Base-by-base conservation (phyloP, 2,329 filamentous ascomycete species). In the Myriosclerotinia duriaeana region DNA sequence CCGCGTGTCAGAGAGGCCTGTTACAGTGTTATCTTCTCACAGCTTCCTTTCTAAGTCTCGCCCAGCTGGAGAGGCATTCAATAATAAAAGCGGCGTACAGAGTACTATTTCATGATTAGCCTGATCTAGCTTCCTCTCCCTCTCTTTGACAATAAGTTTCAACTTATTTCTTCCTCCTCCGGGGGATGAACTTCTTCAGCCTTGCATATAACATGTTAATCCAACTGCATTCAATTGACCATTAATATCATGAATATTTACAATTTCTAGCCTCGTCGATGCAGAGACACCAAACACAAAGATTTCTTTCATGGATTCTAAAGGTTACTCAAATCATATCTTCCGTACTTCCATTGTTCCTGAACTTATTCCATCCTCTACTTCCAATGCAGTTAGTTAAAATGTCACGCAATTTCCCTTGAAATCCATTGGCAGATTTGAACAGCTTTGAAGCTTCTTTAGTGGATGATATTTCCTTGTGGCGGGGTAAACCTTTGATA, bases 171-270 rank as follows among this genome's bases (percentile, higher is more conserved):
- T 15, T 15, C n/a, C n/a, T n/a, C n/a, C n/a, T n/a, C 26, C 4
- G 1, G 20, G 3, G 20, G 30, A 15, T 20, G 6, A 5, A 5
- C 22, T 26, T 30, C 46, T 34, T 65, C 63, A 65, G 63, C 63
- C 63, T 65, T 59, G 63, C 63, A 65, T 44, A 56, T 65, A 14
- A 6, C 22, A n/a, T 52, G 63, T 60, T 17, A 48, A 38, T 60
- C 42, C 30, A 36, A 48, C 40, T 59, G 26, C 11, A 36, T 48
- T 48, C 56, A 48, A 56, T 1, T 36, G 42, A 46, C 56, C 56
- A 59, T 59, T 59, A 14, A 59, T 26, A 48, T 46, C 40, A 59
- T 59, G 17, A n/a, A 46, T 34, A 15, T 59, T 59, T 30, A 59
- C 56, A 22, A 12, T 5, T 22, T 48, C 56, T 60, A 60, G 56